phyloP scores from a whole-genome alignment of 306 rosid species.

The Rubus parviflorus region DNA sequence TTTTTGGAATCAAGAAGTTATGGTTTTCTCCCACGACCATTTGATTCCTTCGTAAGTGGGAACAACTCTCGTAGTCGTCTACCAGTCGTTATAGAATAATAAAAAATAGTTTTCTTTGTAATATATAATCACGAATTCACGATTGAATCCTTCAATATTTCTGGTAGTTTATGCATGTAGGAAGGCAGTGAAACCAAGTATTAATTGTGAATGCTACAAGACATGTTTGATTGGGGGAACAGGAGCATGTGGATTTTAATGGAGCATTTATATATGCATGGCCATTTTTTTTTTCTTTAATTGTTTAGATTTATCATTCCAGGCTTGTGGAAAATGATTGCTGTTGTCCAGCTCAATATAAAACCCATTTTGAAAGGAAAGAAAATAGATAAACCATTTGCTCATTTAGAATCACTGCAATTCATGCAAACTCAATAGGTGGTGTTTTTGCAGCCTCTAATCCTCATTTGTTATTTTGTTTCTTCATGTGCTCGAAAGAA shows the following conservation, averaged over 20 bases:
- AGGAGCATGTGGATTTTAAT: constrained; percentile 63
- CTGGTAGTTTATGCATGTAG: constrained; percentile 8
- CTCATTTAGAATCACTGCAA: background rate
- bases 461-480: background rate
- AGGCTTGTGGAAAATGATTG: constrained; percentile 31
- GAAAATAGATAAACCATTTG: background rate
- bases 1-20: too few relatives aligned
- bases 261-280: constrained; percentile 56
- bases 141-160: constrained; percentile 9
- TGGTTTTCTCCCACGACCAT: too few relatives aligned
- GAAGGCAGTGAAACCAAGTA: constrained; percentile 8
- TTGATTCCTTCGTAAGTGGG: too few relatives aligned
- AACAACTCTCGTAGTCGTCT: background rate
- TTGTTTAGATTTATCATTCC: constrained; percentile 27
- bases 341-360: constrained; percentile 6
- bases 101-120: background rate
- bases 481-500: background rate
- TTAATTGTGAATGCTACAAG: constrained; percentile 46
- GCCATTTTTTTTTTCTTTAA: constrained; percentile 17
- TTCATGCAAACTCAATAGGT: background rate
- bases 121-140: background rate
- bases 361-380: background rate
- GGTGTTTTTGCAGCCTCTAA: background rate
- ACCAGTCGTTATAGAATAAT: background rate
- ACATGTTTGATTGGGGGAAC: constrained; percentile 50